phyloP scores from a whole-genome alignment of 306 rosid genomes.

The Prunus salicina region DNA sequence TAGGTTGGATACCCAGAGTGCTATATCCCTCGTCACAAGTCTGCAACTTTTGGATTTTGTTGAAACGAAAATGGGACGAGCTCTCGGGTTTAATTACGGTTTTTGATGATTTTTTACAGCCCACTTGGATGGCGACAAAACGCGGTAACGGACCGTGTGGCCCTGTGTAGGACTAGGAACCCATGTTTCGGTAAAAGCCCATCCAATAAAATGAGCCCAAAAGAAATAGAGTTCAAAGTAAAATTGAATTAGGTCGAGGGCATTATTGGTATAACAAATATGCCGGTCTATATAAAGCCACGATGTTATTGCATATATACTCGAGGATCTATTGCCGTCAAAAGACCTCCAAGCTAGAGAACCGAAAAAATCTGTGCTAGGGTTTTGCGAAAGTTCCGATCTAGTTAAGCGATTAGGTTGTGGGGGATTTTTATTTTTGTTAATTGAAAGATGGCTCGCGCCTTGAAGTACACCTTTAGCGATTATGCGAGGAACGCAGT shows the following conservation, averaged over 20 bases:
- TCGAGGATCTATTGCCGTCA: not conserved
- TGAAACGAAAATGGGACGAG: not conserved
- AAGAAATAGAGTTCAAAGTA: not conserved
- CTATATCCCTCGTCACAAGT: not conserved
- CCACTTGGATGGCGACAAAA: too few relatives aligned
- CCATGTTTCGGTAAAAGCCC: not conserved
- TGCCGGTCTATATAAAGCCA: not conserved
- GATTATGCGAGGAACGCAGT: conserved; percentile 47
- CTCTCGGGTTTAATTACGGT: not conserved
- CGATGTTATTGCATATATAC: not conserved
- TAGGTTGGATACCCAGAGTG: not conserved
- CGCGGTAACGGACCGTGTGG: too few relatives aligned
- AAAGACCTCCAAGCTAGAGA: not conserved
- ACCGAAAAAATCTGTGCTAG: not conserved
- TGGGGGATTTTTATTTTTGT: not conserved
- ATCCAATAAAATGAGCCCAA: not conserved
- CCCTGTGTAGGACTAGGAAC: not conserved
- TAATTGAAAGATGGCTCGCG: conserved; percentile 62
- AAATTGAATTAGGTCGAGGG: not conserved
- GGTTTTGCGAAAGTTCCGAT: not conserved
- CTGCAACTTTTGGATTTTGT: not conserved
- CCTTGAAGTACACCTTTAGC: conserved; percentile 61
- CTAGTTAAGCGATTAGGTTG: not conserved
- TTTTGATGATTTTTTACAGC: too few relatives aligned
- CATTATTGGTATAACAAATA: not conserved